A percentile compares a stretch with the other conserved stretches of the same genome.
phyloP scores from a whole-genome alignment of 192 early-diverging fungal genomes.

The Linnemannia schmuckeri region DNA sequence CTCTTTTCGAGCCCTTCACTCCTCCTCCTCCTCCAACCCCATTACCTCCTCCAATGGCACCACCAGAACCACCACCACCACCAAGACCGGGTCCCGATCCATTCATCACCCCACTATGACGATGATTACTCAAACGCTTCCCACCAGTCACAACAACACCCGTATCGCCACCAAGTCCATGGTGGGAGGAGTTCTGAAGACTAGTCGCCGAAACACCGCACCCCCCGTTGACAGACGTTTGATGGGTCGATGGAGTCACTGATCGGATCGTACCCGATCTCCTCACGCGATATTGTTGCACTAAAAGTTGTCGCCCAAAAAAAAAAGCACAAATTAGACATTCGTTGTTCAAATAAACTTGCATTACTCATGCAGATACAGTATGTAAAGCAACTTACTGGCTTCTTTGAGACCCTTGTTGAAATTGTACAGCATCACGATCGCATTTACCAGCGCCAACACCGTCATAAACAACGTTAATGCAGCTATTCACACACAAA shows the following conservation, averaged over 20 bases:
- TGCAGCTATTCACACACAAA: conserved; percentile 16
- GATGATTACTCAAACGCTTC: background rate
- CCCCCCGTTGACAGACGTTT: background rate
- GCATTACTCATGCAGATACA: too few species aligned
- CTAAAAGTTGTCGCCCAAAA: conserved; percentile 1
- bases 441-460: conserved; percentile 32
- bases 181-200: background rate
- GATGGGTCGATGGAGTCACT: conserved; percentile 15
- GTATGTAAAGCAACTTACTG: conserved; percentile 9
- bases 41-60: background rate
- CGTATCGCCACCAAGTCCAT: background rate
- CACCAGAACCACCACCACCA: background rate
- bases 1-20: background rate
- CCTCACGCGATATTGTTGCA: conserved; percentile 38
- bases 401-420: conserved; percentile 57
- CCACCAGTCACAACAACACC: background rate
- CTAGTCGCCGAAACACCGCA: background rate
- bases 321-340: background rate
- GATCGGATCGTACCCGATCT: conserved; percentile 38
- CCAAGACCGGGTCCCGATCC: background rate
- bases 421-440: conserved; percentile 49
- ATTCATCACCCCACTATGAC: background rate
- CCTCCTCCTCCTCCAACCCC: background rate
- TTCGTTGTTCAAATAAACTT: too few species aligned
- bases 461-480: conserved; percentile 38